phyloP scores from a whole-genome alignment of 2,329 filamentous ascomycete genomes.

The Scedosporium apiospermum region DNA sequence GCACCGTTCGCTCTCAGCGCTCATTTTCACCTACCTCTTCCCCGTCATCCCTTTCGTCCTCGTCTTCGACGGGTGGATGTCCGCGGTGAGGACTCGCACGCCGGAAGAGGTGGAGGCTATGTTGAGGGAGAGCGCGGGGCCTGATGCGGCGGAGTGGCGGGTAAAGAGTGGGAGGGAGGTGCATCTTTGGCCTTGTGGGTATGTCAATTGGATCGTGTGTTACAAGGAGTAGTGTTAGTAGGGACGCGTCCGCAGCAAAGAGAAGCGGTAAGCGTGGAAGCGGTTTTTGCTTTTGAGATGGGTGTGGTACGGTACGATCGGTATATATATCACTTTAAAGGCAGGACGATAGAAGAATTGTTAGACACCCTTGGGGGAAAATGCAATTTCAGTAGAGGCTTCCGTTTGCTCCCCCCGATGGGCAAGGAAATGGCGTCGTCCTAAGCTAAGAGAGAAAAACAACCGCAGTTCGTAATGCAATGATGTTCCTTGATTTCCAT shows the following conservation, averaged over 20 bases:
- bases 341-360: no score
- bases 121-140: constrained; percentile 35
- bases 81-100: constrained; percentile 56
- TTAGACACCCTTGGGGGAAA: background rate
- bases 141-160: constrained; percentile 32
- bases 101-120: constrained; percentile 54
- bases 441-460: background rate
- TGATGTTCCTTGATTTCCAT: background rate
- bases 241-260: background rate
- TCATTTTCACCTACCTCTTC: constrained; percentile 57
- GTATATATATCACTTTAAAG: no score
- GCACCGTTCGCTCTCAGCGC: constrained; percentile 35
- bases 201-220: constrained; percentile 43
- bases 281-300: background rate
- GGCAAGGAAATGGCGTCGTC: background rate
- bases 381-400: background rate
- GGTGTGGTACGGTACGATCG: no score
- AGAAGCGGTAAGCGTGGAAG: background rate
- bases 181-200: constrained; percentile 41
- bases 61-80: constrained; percentile 60
- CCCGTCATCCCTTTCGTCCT: constrained; percentile 60
- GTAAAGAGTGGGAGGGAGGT: constrained; percentile 34
- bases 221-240: constrained; percentile 21
- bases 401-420: background rate
- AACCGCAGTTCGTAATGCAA: background rate